Percentiles rank a stretch among this genome's conserved stretches.
Evolutionary conservation across 140 eudicot species (phyloP).

Genomic region (Anethum foeniculum): DNA sequence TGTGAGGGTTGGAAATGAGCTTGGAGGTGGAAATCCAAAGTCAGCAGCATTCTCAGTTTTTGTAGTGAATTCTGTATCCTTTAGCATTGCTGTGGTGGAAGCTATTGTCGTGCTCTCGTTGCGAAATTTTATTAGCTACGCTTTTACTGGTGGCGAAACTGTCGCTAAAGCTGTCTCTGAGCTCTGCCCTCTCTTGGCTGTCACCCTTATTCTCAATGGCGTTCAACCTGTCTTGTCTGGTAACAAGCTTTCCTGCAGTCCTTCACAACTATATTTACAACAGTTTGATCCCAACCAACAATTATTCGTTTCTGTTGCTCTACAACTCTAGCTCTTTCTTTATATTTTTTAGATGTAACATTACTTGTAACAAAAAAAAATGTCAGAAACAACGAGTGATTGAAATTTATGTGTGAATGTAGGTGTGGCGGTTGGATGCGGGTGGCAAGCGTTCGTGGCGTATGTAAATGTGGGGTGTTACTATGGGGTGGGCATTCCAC

Average conservation of each 20-base stretch:
- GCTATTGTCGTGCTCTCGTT: slow-evolving; percentile 30
- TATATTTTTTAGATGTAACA: neutral
- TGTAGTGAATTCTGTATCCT: slow-evolving; percentile 41
- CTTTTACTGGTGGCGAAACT: slow-evolving; percentile 47
- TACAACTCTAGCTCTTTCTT: neutral
- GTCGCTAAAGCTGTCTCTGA: slow-evolving; percentile 68
- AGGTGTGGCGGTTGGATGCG: slow-evolving; percentile 55
- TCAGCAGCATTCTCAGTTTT: slow-evolving; percentile 67
- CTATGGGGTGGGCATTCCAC: slow-evolving; percentile 36
- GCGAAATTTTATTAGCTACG: slow-evolving; percentile 52
- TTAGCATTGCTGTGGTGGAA: slow-evolving; percentile 34
- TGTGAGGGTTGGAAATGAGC: slow-evolving; percentile 79
- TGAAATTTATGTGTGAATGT: neutral
- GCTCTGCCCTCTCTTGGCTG: slow-evolving; percentile 52
- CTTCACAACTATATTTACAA: neutral
- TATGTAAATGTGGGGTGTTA: slow-evolving; percentile 45
- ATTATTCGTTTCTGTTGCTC: neutral
- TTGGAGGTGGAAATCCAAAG: slow-evolving; percentile 71
- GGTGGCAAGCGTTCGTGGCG: slow-evolving; percentile 49
- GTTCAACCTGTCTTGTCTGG: slow-evolving; percentile 75
- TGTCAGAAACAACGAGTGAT: neutral
- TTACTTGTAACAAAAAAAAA: neutral
- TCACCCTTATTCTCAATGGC: slow-evolving; percentile 58
- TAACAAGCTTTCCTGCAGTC: slow-evolving; percentile 3
- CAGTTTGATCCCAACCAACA: neutral